Evolutionary conservation across 148 eudicot genomes (phyloP), one percentile per base, ranked within the genome.

Genomic region (Bassia scoparia): DNA sequence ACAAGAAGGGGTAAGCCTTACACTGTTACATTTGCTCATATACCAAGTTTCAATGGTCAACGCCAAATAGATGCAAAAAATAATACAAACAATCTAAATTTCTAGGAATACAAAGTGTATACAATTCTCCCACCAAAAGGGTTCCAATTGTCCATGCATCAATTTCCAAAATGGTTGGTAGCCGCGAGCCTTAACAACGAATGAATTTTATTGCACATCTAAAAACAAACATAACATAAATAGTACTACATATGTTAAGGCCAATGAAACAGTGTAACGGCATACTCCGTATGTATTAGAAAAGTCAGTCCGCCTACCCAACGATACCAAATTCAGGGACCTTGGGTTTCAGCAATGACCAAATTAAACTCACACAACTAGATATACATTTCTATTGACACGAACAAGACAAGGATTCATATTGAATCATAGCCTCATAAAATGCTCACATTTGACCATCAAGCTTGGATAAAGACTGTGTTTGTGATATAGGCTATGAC

Each of bases 351-450:
- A 15, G 26, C 61, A 56, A 24, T 16, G 2, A 4, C 61, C 13
- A 26, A 10, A 24, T 9, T 10, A 26, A 10, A 24, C 10, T 10
- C 6, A 14, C 24, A 58, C 1, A 41, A 41, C 46, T 41, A 14
- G n/a, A n/a, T n/a, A n/a, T n/a, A n/a, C 46, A 41, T 41, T 41
- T 13, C 2, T 49, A 26, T 24, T 27, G 33, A 58, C 24, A 26
- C 14, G 61, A 58, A n/a, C 33, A 58, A 2, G 16, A 27, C 26
- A 58, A 23, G 9, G 59, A 27, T 26, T 26, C 61, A 58, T 58
- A 58, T 60, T 60, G 37, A 30, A 17, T 60, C 64, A 60, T 60
- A 60, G n/a, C 64, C 64, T 30, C n/a, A 60, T 31, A 30, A 10
- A 5, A n/a, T 31, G n/a, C n/a, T 30, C 27, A 10, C 63, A 60